These are phyloP conservation scores for Fistulinella staudtii DNA, from an alignment of 1,284 basidiomycete species.

Conservation along the genomic window DNA sequence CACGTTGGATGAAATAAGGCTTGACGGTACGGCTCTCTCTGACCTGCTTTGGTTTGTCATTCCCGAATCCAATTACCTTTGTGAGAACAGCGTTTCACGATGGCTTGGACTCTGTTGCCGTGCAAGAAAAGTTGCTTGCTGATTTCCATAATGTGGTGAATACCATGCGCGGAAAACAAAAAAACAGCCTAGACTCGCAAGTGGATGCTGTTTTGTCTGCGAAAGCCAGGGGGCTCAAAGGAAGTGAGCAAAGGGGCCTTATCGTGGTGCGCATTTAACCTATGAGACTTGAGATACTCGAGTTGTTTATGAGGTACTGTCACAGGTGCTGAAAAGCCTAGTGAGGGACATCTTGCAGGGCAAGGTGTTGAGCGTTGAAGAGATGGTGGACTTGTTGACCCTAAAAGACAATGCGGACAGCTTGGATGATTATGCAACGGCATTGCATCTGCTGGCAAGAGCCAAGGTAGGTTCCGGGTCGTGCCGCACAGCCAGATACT, in stretches of 20 bases:
- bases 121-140: conserved; percentile 59
- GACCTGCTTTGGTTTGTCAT: background rate
- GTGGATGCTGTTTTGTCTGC: conserved; percentile 56
- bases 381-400: conserved; percentile 65
- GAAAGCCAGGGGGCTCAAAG: conserved; percentile 48
- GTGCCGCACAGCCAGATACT: background rate
- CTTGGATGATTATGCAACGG: conserved; percentile 60
- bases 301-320: no score
- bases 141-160: conserved; percentile 53
- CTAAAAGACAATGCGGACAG: conserved; percentile 61
- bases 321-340: conserved; percentile 63
- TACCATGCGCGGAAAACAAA: conserved; percentile 51
- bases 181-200: conserved; percentile 64
- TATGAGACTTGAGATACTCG: background rate
- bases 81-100: conserved; percentile 59
- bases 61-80: conserved; percentile 1
- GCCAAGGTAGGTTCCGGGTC: conserved; percentile 42
- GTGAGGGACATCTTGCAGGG: conserved; percentile 66
- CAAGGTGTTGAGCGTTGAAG: conserved; percentile 64
- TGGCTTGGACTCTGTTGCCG: conserved; percentile 69
- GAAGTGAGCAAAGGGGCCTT: conserved; percentile 39
- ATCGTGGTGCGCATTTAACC: conserved; percentile 37
- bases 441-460: conserved; percentile 57
- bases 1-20: conserved; percentile 41
- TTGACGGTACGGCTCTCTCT: conserved; percentile 53